Evolutionary conservation across 192 early-diverging fungal species (phyloP), one percentile per base, ranked within the genome.

Genomic region (Allomyces arbusculus): DNA sequence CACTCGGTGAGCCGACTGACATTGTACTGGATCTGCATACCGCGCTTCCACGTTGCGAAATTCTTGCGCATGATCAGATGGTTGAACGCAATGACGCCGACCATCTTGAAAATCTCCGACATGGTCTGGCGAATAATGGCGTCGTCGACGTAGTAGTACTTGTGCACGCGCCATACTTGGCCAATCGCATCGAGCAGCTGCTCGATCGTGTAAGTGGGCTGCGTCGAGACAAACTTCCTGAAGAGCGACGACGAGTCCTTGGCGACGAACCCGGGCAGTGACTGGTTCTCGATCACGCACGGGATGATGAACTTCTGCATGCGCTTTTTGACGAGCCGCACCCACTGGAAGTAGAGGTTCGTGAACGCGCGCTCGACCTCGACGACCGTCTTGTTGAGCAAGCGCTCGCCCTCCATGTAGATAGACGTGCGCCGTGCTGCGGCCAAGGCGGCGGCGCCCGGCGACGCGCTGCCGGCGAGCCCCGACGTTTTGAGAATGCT

Each of bases 11-110:
- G 84, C 23, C 93, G 83, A 4, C 90, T 89, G 61, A 97, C 86
- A 67, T 99, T 99, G 79, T 95, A 99, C 79, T 97, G 94, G 70
- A 99, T 94, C 82, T 99, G 97, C 82, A 95, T 92, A 73, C 92
- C 92, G 70, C 96, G 87, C 76, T 99, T 97, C 92, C 94, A 97
- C 24, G 96, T 95, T 79, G 91, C 95, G 68, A 96, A 99, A 80
- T 95, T 96, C 65, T 92, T 89, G 61, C 97, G 83, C 88, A 95
- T 97, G 67, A 99, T 82, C 67, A 99, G 75, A 76, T 97, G 91
- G 80, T 99, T 99, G 71, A 97, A 97, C 1, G 92, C 88, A 1
- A 86, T 86, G 1, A 93, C 89, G 63, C 97, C 95, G 70, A 96
- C 88, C n/a, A 95, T 85, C 67, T 92, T 88, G 62, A 99, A 77